Conservation (phyloP, 177 flowering plant genomes). For the Vitis hybrid region DNA sequence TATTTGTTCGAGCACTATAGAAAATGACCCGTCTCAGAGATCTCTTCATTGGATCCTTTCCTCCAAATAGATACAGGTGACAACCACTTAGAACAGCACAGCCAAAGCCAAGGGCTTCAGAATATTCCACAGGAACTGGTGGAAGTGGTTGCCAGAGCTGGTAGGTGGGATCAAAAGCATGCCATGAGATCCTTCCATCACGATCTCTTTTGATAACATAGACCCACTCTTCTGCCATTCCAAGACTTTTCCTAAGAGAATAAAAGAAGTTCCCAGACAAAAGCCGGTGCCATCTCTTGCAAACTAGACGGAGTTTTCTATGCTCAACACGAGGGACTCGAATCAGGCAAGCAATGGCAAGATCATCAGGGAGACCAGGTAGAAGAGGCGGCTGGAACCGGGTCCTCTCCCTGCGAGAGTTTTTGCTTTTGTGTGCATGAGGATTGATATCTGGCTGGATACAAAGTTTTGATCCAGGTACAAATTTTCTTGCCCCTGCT, state of each 20-base stretch:
- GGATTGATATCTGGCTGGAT: constrained; percentile 91
- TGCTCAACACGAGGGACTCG: constrained; percentile 95
- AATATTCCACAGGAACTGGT: constrained; percentile 87
- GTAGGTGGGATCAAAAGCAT: constrained; percentile 85
- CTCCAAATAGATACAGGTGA: constrained; percentile 88
- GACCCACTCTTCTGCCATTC: constrained; percentile 98
- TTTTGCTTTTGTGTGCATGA: constrained; percentile 68
- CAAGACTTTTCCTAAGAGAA: constrained; percentile 73
- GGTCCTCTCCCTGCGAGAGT: constrained; percentile 66
- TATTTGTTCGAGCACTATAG: constrained; percentile 88
- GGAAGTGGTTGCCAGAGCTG: constrained; percentile 98
- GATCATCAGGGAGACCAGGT: constrained; percentile 97
- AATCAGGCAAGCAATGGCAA: constrained; percentile 90
- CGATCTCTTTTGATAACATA: constrained; percentile 94
- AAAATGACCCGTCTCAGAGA: constrained; percentile 89
- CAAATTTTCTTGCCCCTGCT: constrained; percentile 90
- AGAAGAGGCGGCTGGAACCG: constrained; percentile 79
- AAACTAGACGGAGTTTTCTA: constrained; percentile 82
- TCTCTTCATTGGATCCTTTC: constrained; percentile 85
- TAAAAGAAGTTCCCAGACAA: constrained; percentile 82
- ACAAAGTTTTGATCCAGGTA: constrained; percentile 92
- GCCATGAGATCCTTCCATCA: constrained; percentile 91
- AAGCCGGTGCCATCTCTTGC: constrained; percentile 93
- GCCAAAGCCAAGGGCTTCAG: constrained; percentile 89
- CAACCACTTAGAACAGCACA: constrained; percentile 95